Base-by-base conservation (phyloP, 768 basidiomycete genomes). In the Daedalea quercina region DNA sequence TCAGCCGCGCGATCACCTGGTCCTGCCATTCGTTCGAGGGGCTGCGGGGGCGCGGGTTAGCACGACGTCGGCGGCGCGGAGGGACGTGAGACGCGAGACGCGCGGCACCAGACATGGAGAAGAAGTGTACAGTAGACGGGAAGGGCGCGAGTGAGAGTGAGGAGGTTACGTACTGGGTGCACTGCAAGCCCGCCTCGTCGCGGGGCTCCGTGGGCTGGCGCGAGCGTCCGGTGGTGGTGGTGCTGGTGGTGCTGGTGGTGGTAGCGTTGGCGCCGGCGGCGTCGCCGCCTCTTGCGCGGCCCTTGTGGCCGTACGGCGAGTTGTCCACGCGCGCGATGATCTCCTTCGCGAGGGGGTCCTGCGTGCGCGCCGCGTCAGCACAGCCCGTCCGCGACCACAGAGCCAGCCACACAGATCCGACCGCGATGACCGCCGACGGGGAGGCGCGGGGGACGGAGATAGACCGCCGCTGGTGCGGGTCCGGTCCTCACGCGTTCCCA, bases 1-100 rank as follows among this genome's bases (percentile, higher is more conserved):
- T 64, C 50, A 73, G 54, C 7, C 58, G 64, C 3, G 58, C 60
- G 31, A 64, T 69, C 2, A 91, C 82, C 43, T 73, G 72, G 60
- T 88, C 87, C 66, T 91, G 90, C 89, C 89, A 91, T 67, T 91
- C 87, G 57, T 82, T 84, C 22, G 87, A 85, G 17, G 88, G 87
- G 57, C 87, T 90, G 47, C 17, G 33, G 54, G 33, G 51, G n/a
- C 43, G 19, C n/a, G 55, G 54, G 54, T 50, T 25, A 57, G 52
- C 45, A 26, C 45, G 4, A 34, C 31, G 9, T 31, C 12, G 22
- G 34, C 17, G 20, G 20, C 13, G 31, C 31, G 47, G 22, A 25
- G 34, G 23, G n/a, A n/a, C n/a, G n/a, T 26, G 31, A 25, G 28
- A 45, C 6, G n/a, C n/a, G n/a, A n/a, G n/a, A n/a, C n/a, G n/a